These are phyloP conservation scores for Xerocomus amazonicus DNA, from an alignment of 1,284 basidiomycete species.

Conservation along the genomic window DNA sequence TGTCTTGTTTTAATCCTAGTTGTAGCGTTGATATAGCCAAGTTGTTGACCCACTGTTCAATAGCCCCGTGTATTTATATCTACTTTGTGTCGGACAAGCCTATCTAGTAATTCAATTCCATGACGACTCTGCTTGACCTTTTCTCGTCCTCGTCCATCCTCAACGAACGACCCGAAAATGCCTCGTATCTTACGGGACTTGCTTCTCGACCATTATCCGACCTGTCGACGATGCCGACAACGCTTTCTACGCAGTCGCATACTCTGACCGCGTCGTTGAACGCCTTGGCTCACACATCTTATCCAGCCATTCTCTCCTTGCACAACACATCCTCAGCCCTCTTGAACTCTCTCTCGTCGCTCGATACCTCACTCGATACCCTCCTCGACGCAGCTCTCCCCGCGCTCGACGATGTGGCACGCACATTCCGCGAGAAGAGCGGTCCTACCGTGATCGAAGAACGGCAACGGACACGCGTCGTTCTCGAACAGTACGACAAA, in stretches of 20 bases:
- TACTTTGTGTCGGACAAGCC: background rate
- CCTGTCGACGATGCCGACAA: slow-evolving; percentile 66
- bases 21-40: slow-evolving; percentile 18
- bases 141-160: slow-evolving; percentile 20
- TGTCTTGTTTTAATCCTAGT: slow-evolving; percentile 11
- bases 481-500: slow-evolving; percentile 88
- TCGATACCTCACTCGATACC: slow-evolving; percentile 64
- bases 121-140: slow-evolving; percentile 28
- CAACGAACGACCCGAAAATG: slow-evolving; percentile 30
- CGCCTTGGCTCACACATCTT: slow-evolving; percentile 83
- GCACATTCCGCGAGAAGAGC: slow-evolving; percentile 59
- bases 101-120: slow-evolving; percentile 9
- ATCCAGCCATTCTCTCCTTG: slow-evolving; percentile 82
- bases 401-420: slow-evolving; percentile 64
- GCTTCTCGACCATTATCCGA: slow-evolving; percentile 62
- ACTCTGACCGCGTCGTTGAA: slow-evolving; percentile 85
- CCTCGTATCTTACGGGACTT: slow-evolving; percentile 59
- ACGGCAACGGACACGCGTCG: slow-evolving; percentile 70
- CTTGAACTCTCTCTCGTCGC: slow-evolving; percentile 54
- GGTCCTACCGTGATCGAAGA: slow-evolving; percentile 54
- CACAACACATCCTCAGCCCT: slow-evolving; percentile 73
- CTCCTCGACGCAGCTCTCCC: slow-evolving; percentile 69
- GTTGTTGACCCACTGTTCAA: slow-evolving; percentile 5
- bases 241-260: slow-evolving; percentile 75
- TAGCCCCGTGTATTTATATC: background rate